Conservation (phyloP, 2,329 filamentous ascomycete species). For the Sporothrix phasma region DNA sequence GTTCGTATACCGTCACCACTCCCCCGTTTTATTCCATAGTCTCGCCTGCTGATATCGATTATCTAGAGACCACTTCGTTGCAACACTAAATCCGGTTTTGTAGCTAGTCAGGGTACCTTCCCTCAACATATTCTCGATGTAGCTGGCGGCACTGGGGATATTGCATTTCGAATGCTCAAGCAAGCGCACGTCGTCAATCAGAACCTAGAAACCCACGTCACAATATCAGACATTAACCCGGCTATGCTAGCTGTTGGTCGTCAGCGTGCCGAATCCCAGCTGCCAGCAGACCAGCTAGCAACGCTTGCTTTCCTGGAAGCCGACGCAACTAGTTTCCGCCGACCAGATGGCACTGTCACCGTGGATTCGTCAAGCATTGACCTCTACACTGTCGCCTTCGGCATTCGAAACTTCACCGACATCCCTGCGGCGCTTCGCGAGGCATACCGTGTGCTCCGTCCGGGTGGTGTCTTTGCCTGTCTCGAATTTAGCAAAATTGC, state of each 20-base stretch:
- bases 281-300: conserved; percentile 45
- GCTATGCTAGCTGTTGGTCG: conserved; percentile 86
- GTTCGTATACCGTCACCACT: conserved; percentile 29
- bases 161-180: conserved; percentile 91
- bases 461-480: conserved; percentile 91
- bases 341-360: conserved; percentile 29
- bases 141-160: conserved; percentile 93
- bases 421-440: conserved; percentile 75
- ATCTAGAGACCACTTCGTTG: conserved; percentile 75
- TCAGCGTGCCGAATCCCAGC: conserved; percentile 57
- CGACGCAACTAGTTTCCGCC: conserved; percentile 66
- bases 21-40: not conserved
- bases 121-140: conserved; percentile 81
- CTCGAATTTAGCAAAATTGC: conserved; percentile 87
- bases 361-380: conserved; percentile 68
- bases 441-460: conserved; percentile 80
- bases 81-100: conserved; percentile 70
- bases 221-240: conserved; percentile 90
- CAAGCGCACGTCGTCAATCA: conserved; percentile 72
- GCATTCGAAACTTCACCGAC: conserved; percentile 93
- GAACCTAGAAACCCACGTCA: conserved; percentile 73
- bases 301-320: conserved; percentile 72
- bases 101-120: conserved; percentile 33
- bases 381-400: conserved; percentile 94
- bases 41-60: not conserved